Conservation (phyloP, 371 early-diverging fungal genomes). For the Syncephalis fuscata region DNA sequence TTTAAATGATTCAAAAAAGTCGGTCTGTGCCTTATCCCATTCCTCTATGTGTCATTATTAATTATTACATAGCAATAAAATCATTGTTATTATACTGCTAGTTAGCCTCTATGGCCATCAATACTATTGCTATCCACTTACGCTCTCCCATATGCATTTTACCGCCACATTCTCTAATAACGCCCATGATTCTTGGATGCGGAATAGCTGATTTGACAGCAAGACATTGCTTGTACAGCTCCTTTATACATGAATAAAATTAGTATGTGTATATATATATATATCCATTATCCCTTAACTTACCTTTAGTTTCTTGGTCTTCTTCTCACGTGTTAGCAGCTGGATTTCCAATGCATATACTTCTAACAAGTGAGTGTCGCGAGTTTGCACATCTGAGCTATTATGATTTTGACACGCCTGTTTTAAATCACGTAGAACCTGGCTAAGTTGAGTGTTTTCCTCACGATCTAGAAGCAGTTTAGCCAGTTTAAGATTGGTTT, state of each 20-base stretch:
- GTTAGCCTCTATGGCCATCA: too few relatives aligned
- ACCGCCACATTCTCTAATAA: conserved; percentile 92
- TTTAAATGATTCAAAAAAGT: conserved; percentile 94
- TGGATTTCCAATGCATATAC: conserved; percentile 85
- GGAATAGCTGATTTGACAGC: conserved; percentile 86
- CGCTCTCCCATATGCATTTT: conserved; percentile 95
- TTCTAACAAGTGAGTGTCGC: conserved; percentile 82
- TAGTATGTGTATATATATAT: not conserved
- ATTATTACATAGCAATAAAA: not conserved
- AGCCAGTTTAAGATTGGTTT: conserved; percentile 82
- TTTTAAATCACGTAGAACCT: conserved; percentile 55
- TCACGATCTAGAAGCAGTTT: conserved; percentile 76
- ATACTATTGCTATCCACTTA: conserved; percentile 13
- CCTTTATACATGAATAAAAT: conserved; percentile 19
- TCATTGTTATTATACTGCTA: too few relatives aligned
- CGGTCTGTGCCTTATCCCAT: conserved; percentile 83
- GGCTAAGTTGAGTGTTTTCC: conserved; percentile 50
- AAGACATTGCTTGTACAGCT: conserved; percentile 72
- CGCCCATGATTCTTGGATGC: conserved; percentile 90
- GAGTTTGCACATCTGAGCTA: conserved; percentile 69
- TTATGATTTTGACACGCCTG: conserved; percentile 64
- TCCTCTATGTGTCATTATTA: conserved; percentile 31
- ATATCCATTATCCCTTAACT: not conserved
- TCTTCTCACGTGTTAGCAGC: conserved; percentile 77
- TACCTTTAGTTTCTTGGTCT: conserved; percentile 74